Evolutionary conservation across 2,329 filamentous ascomycete species (phyloP), one percentile per base, ranked within the genome.

Genomic region (Thielaviopsis populi): DNA sequence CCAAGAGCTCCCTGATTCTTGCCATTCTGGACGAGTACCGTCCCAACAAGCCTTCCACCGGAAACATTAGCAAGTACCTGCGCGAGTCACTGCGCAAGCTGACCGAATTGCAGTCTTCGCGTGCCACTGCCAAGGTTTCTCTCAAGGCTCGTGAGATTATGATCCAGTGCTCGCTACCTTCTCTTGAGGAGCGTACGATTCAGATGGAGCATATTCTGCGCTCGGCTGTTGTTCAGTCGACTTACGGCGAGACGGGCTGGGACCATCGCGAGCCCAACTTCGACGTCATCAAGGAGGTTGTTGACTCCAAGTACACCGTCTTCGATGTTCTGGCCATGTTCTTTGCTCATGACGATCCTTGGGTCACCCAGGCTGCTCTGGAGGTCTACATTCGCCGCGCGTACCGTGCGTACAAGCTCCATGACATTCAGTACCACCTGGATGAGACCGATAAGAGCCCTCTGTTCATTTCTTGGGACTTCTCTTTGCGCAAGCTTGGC

Each of bases 201-300:
- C 94, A 99, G 78, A 96, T 99, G 92, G 94, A 97, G 79, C 92
- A 97, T 75, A 99, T 99, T 68, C 81, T 99, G 63, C 89, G 91
- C 66, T 96, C 92, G 30, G 92, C 94, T 0, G 94, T 99, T 24
- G 84, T 96, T 7, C 91, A 99, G 75, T 96, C 91, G n/a, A 86
- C 89, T 69, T 99, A 99, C 71, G 94, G 94, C 66, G 94, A 99
- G 80, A 91, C 89, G 66, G 91, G 92, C 61, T 96, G 89, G 88
- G 92, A 96, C 68, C 94, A 99, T 77, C 83, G 94, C 69, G 89
- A 96, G 75, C 94, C 94, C 59, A 89, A 87, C 75, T 78, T 95
- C 63, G 88, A 95, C 24, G 80, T 95, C 68, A 87, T 99, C 77
- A 96, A 96, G 80, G 94, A 99, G 75, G 91, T 99, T 40, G 90